Conservation (phyloP, 2,329 filamentous ascomycete species). For the Colletotrichum australisinense region DNA sequence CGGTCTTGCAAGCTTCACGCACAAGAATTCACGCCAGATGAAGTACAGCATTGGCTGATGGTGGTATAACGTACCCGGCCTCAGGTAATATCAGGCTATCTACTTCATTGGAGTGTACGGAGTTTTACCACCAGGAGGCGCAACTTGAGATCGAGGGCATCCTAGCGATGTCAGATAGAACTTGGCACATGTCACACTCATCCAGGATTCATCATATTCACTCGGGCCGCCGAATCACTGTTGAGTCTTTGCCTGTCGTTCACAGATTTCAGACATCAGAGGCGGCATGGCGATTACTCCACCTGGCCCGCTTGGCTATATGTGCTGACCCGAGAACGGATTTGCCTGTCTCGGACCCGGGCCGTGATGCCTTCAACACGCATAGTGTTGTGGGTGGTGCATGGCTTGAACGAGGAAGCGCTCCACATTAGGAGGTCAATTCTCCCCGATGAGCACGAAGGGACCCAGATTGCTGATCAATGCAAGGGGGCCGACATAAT, state of each 20-base stretch:
- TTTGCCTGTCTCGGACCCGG: constrained; percentile 44
- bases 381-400: constrained; percentile 49
- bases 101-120: neutral
- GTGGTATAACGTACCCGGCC: constrained; percentile 8
- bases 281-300: neutral
- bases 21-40: neutral
- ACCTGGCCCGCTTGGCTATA: constrained; percentile 42
- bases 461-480: constrained; percentile 42
- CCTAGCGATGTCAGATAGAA: neutral
- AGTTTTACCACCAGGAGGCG: neutral
- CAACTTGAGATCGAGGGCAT: neutral
- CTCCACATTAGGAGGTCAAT: constrained; percentile 45
- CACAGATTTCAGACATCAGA: neutral
- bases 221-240: neutral
- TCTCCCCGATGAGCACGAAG: constrained; percentile 46
- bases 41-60: neutral
- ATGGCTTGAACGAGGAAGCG: constrained; percentile 48
- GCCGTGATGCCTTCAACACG: constrained; percentile 51
- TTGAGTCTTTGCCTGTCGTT: neutral
- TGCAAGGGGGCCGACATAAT: constrained; percentile 43
- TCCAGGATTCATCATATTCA: neutral
- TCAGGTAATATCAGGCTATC: neutral
- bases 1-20: neutral
- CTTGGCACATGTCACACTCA: neutral
- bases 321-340: constrained; percentile 52